Evolutionary conservation across 306 rosid species (phyloP).

Genomic region (Sicyos baderoa): DNA sequence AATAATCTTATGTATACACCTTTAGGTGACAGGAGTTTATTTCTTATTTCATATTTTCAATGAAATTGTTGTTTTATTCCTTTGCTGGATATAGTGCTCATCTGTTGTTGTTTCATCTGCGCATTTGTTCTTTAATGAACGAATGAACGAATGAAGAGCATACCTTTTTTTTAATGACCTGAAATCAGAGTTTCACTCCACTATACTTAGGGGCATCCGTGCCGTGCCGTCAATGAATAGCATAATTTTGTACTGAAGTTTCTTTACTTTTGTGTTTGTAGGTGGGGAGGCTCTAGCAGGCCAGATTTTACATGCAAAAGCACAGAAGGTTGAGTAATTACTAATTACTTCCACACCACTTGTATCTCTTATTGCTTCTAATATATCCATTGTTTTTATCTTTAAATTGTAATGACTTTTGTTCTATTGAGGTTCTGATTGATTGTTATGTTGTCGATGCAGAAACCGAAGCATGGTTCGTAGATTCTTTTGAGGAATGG

Average conservation of each 20-base stretch:
- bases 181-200: too few relatives aligned
- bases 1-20: too few relatives aligned
- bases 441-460: conserved; percentile 28
- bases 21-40: too few relatives aligned
- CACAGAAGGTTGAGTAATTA: conserved; percentile 61
- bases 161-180: too few relatives aligned
- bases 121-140: background rate
- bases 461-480: conserved; percentile 96
- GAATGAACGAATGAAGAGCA: too few relatives aligned
- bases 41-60: too few relatives aligned
- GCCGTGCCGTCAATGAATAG: too few relatives aligned
- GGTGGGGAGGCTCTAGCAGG: conserved; percentile 99
- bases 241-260: conserved; percentile 4
- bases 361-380: background rate
- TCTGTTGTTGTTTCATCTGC: background rate
- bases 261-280: conserved; percentile 31
- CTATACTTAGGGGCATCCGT: too few relatives aligned
- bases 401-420: background rate
- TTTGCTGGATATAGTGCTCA: background rate
- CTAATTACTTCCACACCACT: too few relatives aligned
- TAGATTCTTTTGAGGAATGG: conserved; percentile 97
- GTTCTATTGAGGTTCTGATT: conserved; percentile 4
- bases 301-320: conserved; percentile 93
- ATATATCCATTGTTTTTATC: background rate
- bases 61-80: background rate